Evolutionary conservation across 2,329 filamentous ascomycete genomes (phyloP).

Genomic region (Penicillium fuscoglaucum): DNA sequence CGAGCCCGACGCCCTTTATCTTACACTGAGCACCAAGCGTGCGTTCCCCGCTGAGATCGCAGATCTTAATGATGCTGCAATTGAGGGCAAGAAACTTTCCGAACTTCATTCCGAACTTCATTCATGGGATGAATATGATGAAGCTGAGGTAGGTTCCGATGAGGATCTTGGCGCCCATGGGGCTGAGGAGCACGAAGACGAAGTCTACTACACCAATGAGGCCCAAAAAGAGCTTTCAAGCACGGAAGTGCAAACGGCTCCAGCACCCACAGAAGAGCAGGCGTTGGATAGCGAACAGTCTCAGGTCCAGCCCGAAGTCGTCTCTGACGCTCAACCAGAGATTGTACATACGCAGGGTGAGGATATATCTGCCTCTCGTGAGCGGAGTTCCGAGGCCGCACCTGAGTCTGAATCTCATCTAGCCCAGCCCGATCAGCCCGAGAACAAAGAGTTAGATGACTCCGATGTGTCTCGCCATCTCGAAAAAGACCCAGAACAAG

Average conservation of each 20-base stretch:
- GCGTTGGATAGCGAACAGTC: neutral
- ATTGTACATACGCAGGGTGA: neutral
- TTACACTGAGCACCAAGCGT: constrained; percentile 56
- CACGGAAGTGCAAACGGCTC: neutral
- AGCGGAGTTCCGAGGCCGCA: neutral
- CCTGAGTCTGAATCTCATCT: neutral
- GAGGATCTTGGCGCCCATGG: constrained; percentile 20
- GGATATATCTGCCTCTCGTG: neutral
- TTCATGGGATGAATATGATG: constrained; percentile 50
- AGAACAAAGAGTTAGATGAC: neutral
- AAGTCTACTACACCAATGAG: constrained; percentile 6
- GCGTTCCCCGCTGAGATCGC: constrained; percentile 56
- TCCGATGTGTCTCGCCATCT: neutral
- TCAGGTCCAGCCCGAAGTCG: neutral
- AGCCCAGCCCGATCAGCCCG: neutral
- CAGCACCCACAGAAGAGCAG: neutral
- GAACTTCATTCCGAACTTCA: constrained; percentile 48
- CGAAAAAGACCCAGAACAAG: constrained; percentile 20
- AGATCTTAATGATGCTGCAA: constrained; percentile 54
- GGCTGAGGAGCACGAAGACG: constrained; percentile 20
- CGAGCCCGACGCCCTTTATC: constrained; percentile 57
- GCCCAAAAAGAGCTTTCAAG: constrained; percentile 11
- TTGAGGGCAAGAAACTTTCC: constrained; percentile 59
- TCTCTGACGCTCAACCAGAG: neutral
- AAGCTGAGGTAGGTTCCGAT: constrained; percentile 39